A percentile compares a stretch with the other conserved stretches of the same genome.
These are phyloP conservation scores for Vicia villosa DNA, from an alignment of 306 rosid species.

Conservation along the genomic window DNA sequence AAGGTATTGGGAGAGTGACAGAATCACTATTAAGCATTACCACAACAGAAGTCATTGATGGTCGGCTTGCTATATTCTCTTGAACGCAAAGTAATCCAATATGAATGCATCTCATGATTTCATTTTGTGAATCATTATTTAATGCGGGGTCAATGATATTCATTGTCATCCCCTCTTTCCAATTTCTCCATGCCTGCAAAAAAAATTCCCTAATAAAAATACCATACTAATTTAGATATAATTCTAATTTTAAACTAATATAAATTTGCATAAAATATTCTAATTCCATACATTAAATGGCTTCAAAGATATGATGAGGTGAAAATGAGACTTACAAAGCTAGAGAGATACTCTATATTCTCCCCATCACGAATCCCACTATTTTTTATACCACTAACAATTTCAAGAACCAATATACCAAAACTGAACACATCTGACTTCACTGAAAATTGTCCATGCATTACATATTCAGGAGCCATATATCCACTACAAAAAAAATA, in stretches of 20 bases:
- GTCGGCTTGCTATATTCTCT: not conserved
- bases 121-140: no score
- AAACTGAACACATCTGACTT: constrained; percentile 55
- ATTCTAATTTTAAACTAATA: not conserved
- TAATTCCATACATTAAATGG: no score
- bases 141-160: no score
- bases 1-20: not conserved
- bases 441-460: constrained; percentile 42
- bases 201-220: not conserved
- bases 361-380: constrained; percentile 7
- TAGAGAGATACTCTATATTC: constrained; percentile 7
- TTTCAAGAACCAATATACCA: constrained; percentile 51
- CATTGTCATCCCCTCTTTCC: not conserved
- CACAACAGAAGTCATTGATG: constrained; percentile 24
- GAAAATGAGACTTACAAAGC: constrained; percentile 43
- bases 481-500: constrained; percentile 43
- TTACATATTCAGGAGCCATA: constrained; percentile 60
- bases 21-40: constrained; percentile 18
- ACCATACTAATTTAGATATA: not conserved
- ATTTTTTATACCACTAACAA: constrained; percentile 46
- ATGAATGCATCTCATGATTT: no score
- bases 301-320: not conserved
- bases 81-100: no score
- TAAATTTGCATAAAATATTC: no score
- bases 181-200: constrained; percentile 14